Evolutionary conservation across 78 protist species (phyloP), one percentile per base, ranked within the genome.

Genomic region (Chrysochromulina parva): DNA sequence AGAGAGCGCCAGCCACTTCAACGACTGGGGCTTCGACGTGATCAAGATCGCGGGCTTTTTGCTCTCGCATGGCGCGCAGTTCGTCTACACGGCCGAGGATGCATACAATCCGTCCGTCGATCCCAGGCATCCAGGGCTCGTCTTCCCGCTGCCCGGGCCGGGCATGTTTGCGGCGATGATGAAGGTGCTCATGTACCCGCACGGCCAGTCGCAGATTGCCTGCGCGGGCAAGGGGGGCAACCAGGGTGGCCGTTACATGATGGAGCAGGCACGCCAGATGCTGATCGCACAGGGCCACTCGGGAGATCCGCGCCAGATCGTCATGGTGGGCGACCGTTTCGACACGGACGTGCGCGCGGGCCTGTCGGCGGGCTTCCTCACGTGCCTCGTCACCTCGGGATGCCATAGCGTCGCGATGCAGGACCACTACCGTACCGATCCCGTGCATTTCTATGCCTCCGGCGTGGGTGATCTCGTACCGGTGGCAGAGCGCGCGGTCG

Each of bases 261-360:
- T 74, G 26, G 84, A 26, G 57, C 55, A 17, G 13, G 84, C 84
- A 7, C 3, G 38, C 84, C 9, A 5, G 55, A 38, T 74, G 57
- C 84, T 74, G 14, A 3, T 58, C 22, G 9, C 22, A 58, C 62
- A 69, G 50, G 78, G 78, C 78, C 14, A 13, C 78, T 2, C 4
- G 50, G 78, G 78, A 28, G 50, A 24, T 13, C 50, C 4, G 17
- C 50, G 13, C 53, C 50, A 69, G 50, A n/a, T 69, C 78, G 10
- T 69, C 50, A 69, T 69, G 24, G 78, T 69, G 24, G 78, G 78
- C 50, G 78, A 69, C 14, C 78, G 78, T 6, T 69, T 69, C 50
- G 81, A 73, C 55, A 74, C 84, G 19, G 84, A 74, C 84, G 28
- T 74, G n/a, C 84, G 84, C 22, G 84, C 84, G 28, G 84, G 55